Evolutionary conservation across 2,329 filamentous ascomycete genomes (phyloP).

Genomic region (Phaeosphaeria sp.): DNA sequence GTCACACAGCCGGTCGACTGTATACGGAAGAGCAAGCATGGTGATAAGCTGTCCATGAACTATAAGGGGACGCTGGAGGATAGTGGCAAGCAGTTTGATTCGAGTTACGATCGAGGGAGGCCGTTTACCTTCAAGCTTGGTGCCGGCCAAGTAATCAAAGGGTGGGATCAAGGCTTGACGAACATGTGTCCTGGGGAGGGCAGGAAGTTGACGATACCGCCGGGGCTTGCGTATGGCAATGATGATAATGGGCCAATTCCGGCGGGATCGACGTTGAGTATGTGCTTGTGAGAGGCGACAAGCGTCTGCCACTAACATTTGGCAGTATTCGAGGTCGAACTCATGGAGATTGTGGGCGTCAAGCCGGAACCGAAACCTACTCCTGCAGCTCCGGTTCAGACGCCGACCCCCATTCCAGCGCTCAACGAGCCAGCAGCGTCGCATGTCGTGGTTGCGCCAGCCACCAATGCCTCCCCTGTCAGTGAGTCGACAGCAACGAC

Average conservation of each 20-base stretch:
- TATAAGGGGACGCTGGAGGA: constrained; percentile 58
- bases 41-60: constrained; percentile 56
- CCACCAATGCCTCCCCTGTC: constrained; percentile 17
- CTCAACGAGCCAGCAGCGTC: constrained; percentile 14
- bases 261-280: constrained; percentile 76
- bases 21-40: constrained; percentile 52
- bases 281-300: constrained; percentile 30
- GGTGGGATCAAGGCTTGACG: constrained; percentile 89
- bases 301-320: constrained; percentile 17
- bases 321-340: constrained; percentile 86
- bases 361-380: constrained; percentile 22
- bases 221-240: constrained; percentile 81
- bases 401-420: not conserved
- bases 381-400: constrained; percentile 4
- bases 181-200: constrained; percentile 98
- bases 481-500: constrained; percentile 20
- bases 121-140: constrained; percentile 85
- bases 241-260: constrained; percentile 78
- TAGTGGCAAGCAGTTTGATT: constrained; percentile 82
- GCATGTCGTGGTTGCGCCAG: constrained; percentile 15
- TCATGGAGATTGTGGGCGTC: constrained; percentile 75
- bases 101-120: constrained; percentile 75
- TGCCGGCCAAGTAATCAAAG: constrained; percentile 83
- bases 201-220: constrained; percentile 86
- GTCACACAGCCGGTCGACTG: constrained; percentile 51